Evolutionary conservation across 257 asterid species (phyloP).

Genomic region (Solanum paucissectum): DNA sequence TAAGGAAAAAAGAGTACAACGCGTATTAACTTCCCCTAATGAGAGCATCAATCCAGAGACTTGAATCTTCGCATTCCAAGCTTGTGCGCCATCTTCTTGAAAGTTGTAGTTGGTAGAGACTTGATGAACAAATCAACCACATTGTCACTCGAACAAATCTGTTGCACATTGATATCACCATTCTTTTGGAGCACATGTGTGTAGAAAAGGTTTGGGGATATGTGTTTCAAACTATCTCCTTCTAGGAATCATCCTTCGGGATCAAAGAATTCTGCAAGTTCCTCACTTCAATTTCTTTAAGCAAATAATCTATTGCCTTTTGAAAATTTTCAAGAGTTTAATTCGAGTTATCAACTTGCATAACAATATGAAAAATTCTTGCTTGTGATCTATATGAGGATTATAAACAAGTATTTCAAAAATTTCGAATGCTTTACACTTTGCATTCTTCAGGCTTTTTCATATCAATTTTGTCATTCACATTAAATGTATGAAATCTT

Average conservation of each 20-base stretch:
- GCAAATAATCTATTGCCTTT: neutral
- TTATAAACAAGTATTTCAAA: no score
- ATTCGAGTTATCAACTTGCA: neutral
- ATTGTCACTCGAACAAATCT: neutral
- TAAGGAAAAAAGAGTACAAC: neutral
- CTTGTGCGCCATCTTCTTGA: neutral
- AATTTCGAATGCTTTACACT: no score
- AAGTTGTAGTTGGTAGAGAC: neutral
- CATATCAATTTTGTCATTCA: no score
- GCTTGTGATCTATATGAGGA: neutral
- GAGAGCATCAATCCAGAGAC: neutral
- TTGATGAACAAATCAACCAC: fast-evolving
- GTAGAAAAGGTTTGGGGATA: neutral
- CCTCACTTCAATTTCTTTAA: neutral
- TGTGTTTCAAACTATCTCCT: neutral
- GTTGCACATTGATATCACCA: neutral
- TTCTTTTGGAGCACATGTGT: neutral
- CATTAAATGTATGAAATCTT: no score
- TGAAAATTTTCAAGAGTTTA: neutral
- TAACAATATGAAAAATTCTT: neutral
- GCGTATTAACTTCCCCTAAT: neutral
- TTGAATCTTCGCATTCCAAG: neutral
- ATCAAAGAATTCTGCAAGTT: no score
- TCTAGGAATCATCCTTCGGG: fast-evolving
- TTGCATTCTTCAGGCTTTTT: no score